Conservation (phyloP, 208 protist species). For the Novymonas esmeraldas region DNA sequence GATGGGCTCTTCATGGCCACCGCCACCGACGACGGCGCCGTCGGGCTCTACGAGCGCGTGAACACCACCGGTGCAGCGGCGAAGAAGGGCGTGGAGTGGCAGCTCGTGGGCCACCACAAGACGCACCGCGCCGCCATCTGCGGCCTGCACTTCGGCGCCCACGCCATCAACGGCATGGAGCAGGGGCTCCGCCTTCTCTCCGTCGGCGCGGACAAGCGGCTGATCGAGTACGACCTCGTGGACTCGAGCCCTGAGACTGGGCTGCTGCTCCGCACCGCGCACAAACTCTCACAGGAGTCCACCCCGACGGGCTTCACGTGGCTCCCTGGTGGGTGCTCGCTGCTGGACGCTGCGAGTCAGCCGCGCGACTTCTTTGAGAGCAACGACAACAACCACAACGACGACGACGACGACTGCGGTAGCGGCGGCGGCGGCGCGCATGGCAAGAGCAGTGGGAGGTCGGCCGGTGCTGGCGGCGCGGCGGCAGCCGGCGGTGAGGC, state of each 20-base stretch:
- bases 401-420: neutral
- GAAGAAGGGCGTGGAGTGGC: conserved; percentile 78
- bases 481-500: neutral
- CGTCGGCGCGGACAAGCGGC: conserved; percentile 90
- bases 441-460: neutral
- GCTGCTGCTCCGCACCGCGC: conserved; percentile 76
- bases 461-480: neutral
- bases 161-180: conserved; percentile 40
- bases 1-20: conserved; percentile 84
- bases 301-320: conserved; percentile 92
- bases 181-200: conserved; percentile 82
- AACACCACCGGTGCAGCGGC: neutral
- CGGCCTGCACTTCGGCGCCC: conserved; percentile 85
- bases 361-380: conserved; percentile 38
- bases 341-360: conserved; percentile 49
- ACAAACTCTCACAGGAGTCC: conserved; percentile 92
- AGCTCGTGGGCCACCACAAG: conserved; percentile 91
- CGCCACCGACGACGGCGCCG: conserved; percentile 74
- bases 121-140: conserved; percentile 90
- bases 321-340: conserved; percentile 33
- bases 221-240: conserved; percentile 95
- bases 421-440: neutral
- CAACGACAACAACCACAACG: conserved; percentile 10
- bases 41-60: conserved; percentile 90
- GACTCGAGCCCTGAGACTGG: conserved; percentile 86